Base-by-base conservation (phyloP, 148 eudicot genomes). In the Polygonum aviculare region DNA sequence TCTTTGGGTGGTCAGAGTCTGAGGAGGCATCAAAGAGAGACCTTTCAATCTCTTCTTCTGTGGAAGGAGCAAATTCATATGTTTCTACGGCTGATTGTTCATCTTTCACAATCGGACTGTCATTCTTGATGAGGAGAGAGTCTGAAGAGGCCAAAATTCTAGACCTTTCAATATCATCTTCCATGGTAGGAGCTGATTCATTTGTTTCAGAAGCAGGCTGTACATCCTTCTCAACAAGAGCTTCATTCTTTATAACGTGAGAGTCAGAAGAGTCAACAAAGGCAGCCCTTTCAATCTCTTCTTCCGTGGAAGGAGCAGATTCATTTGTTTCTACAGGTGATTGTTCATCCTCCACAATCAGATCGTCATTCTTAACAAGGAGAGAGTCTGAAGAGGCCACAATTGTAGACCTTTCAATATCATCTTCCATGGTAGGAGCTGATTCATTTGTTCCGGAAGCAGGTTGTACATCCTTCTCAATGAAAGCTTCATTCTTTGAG, bases 271-370 rank as follows among this genome's bases (percentile, higher is more conserved):
- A 16, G 44, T 19, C 72, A 36, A 36, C 72, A 67, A 36, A 36
- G 72, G 8, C 21, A 5, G 72, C 16, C 41, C 45, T 67, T 67
- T 67, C 72, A 7, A 67, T 67, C 72, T 67, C 72, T 67, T 67
- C 72, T 16, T 12, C 21, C 8, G 38, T 15, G 19, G 19, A n/a
- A 67, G 10, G 72, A 12, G 2, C 21, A 3, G 10, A 35, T 12
- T 36, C 72, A 16, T 38, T 36, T 14, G 21, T 67, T 6, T 7
- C 72, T 15, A 10, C 45, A 67, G 72, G 21, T 67, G 72, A 8
- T 19, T 54, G 60, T 35, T 67, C 72, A 16, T 67, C 45, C 8
- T 67, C 38, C 72, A 36, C 72, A 67, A 67, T 36, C 21, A 36
- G 19, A 15, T 19, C 5, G 41, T 67, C 36, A 3, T 16, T 67